Base-by-base conservation (phyloP, 768 basidiomycete genomes). In the Boletus pseudo-olivaceus region DNA sequence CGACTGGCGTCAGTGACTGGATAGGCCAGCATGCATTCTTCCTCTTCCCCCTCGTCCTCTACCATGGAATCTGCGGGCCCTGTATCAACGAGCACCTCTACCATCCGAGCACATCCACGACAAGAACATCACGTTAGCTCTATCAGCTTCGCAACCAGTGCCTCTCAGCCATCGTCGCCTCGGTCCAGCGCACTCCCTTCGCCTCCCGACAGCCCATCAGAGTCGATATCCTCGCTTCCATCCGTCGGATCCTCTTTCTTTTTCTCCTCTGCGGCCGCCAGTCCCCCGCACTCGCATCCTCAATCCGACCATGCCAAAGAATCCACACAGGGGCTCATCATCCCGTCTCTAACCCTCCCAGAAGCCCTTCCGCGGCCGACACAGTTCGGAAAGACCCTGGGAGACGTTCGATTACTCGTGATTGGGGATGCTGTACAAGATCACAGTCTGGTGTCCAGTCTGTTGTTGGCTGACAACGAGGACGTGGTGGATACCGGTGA, bases 161-260 rank as follows among this genome's bases (percentile, higher is more conserved):
- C 62, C 33, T 81, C 79, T 20, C 73, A 68, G 38, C 75, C 79
- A 0, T 76, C 77, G 6, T 82, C 79, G 8, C 78, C 81, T 15
- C 73, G 72, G 59, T 78, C 77, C 14, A 79, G 78, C 56, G 69
- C 73, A 3, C 68, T 78, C 40, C 81, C 81, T 17, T 85, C 85
- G 8, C 79, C 82, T 11, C 80, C 84, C 39, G 78, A 81, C 62
- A 87, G 85, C 62, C 87, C 80, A 39, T 76, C 81, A 9, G 82
- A 76, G 47, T 85, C 84, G 1, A 72, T 83, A 38, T 88, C 87
- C 1, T 88, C 87, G 6, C 73, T 88, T 4, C 87, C 87, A 1
- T 87, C 85, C 1, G 82, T 87, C 12, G 80, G 83, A 17, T 87
- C 85, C 2, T 86, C 85, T 1, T 88, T 88, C 76, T 87, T 89